Base-by-base conservation (phyloP, 73 alveolate species). In the Symbiodinium pilosum region DNA sequence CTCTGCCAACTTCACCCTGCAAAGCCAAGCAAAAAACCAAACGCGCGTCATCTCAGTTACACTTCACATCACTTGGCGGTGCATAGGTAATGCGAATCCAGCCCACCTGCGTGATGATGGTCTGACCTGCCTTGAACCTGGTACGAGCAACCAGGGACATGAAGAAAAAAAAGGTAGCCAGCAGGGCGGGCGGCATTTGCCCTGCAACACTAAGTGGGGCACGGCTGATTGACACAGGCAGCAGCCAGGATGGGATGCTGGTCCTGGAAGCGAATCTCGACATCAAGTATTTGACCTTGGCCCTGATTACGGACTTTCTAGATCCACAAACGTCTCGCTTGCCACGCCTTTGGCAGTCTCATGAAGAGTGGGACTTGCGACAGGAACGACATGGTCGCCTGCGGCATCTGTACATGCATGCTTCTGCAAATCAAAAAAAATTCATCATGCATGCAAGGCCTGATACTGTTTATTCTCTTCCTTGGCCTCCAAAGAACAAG, bases 291-390 rank as follows among this genome's bases (percentile, higher is more conserved):
- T 24, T 47, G 14, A 32, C 7, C 86, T 32, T 21, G 51, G 26
- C 24, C 14, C 6, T 30, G n/a, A n/a, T 75, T n/a, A n/a, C 21
- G 34, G 36, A 20, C 5, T 77, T 32, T 9, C 83, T 5, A 32
- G 30, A 24, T 68, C 30, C 21, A n/a, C 84, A 5, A 68, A 16
- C 12, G 30, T 40, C 30, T 9, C n/a, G 44, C 38, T n/a, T 32
- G 18, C 18, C 84, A 6, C 24, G 3, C 69, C 81, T 32, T 26
- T 16, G 81, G 81, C 83, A n/a, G 43, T 84, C 95, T 88, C 87
- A 59, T 88, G 95, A 88, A 88, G 87, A 88, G 95, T 39, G 95
- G 95, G 39, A 88, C 95, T 42, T 88, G 95, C 86, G 95, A 88
- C 56, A 88, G 43, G 44, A 88, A 88, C 73, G 95, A 88, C 95